A percentile compares a stretch with the other conserved stretches of the same genome.
Conservation (phyloP, 176 grass and related monocot species). For the Oropetium thomaeum region DNA sequence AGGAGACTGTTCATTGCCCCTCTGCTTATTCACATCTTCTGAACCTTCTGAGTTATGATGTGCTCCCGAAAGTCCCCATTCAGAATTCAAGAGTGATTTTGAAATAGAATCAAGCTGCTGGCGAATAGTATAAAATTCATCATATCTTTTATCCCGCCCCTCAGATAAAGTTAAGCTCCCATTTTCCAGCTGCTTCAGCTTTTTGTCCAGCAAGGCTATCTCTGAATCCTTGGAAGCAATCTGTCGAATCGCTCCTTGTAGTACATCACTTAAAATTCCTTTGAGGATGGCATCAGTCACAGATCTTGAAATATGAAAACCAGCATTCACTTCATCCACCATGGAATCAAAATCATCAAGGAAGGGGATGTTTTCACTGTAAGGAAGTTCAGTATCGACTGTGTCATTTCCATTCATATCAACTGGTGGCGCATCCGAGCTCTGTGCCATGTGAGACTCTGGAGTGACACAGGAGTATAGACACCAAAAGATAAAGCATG, state of each 20-base stretch:
- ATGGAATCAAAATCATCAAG: constrained; percentile 44
- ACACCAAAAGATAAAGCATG: neutral
- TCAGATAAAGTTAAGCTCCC: constrained; percentile 16
- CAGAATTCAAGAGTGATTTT: constrained; percentile 45
- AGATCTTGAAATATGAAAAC: constrained; percentile 40
- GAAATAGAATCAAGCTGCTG: constrained; percentile 60
- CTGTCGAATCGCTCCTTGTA: constrained; percentile 19
- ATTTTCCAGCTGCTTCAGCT: constrained; percentile 30
- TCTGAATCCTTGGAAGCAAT: constrained; percentile 52
- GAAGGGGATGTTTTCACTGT: neutral
- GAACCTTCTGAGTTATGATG: constrained; percentile 41
- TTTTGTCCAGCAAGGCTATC: constrained; percentile 42
- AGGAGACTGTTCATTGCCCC: constrained; percentile 29
- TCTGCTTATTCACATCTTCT: constrained; percentile 41
- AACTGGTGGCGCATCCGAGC: neutral
- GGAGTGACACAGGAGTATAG: neutral
- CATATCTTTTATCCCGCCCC: constrained; percentile 29
- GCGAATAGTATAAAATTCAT: constrained; percentile 47
- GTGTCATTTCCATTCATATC: constrained; percentile 7
- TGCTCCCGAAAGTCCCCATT: constrained; percentile 44
- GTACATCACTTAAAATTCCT: constrained; percentile 47
- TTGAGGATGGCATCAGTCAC: constrained; percentile 44
- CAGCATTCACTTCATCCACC: constrained; percentile 34
- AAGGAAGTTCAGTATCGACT: constrained; percentile 26
- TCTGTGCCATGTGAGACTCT: constrained; percentile 30